Conservation (phyloP, 108 stramenopile species). For the Stephanodiscus minutulus region DNA sequence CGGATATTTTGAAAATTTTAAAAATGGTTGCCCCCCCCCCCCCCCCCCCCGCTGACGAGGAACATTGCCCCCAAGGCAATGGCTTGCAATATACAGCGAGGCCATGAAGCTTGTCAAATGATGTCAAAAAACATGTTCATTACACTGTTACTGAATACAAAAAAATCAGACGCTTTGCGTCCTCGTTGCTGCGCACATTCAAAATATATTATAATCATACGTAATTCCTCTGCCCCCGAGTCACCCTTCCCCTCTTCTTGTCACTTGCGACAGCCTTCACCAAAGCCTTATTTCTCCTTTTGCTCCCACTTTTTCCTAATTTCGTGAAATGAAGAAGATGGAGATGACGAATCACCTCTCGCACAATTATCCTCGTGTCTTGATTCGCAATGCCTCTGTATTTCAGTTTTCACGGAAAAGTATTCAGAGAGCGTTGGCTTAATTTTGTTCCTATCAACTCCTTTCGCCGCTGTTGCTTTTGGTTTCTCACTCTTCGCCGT, state of each 20-base stretch:
- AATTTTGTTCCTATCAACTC: background rate
- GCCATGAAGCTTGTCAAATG: no score
- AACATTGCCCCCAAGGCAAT: no score
- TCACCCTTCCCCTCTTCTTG: background rate
- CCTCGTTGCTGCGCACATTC: no score
- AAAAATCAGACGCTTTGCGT: no score
- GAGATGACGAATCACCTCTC: background rate
- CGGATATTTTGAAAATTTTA: no score
- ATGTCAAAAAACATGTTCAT: no score
- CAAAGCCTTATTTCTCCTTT: background rate
- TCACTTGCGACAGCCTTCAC: background rate
- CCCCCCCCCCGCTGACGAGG: no score
- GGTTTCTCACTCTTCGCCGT: background rate
- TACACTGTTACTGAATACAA: no score
- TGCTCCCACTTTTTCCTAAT: conserved; percentile 22
- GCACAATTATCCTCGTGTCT: background rate
- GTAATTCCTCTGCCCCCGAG: background rate
- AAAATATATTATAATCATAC: background rate
- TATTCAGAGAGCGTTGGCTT: background rate
- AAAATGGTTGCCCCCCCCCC: no score
- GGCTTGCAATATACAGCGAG: no score
- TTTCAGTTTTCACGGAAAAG: background rate
- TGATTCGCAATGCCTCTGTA: background rate
- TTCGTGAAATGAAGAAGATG: conserved; percentile 11
- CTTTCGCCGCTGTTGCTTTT: background rate